phyloP scores from a whole-genome alignment of 306 rosid species.

The Astragalus membranaceus region DNA sequence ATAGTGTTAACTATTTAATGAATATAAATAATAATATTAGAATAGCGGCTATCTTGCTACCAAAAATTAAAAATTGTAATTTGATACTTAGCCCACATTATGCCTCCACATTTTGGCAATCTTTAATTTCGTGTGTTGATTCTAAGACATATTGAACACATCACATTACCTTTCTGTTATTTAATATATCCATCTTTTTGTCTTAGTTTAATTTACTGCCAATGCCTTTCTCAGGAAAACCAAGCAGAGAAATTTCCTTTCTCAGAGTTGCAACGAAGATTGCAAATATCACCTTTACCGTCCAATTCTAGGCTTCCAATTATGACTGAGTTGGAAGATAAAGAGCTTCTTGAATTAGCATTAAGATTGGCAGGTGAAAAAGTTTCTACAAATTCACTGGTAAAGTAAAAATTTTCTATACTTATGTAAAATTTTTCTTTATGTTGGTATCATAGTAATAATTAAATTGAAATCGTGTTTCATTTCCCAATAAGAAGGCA shows the following conservation, averaged over 20 bases:
- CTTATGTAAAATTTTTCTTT: neutral
- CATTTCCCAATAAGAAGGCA: slow-evolving; percentile 30
- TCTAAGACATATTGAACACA: neutral
- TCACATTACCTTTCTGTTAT: neutral
- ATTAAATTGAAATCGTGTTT: slow-evolving; percentile 14
- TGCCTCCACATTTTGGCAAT: neutral
- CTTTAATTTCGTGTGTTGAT: neutral
- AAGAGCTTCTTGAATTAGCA: slow-evolving; percentile 71
- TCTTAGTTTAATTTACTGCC: slow-evolving; percentile 2
- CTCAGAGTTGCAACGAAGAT: slow-evolving; percentile 53
- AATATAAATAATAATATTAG: too few species aligned
- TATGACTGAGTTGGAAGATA: slow-evolving; percentile 62
- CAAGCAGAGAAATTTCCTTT: slow-evolving; percentile 49
- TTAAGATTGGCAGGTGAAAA: slow-evolving; percentile 41
- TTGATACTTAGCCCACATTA: neutral
- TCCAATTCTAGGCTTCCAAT: slow-evolving; percentile 47
- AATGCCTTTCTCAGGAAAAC: slow-evolving; percentile 41
- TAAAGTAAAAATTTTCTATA: slow-evolving; percentile 18
- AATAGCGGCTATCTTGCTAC: neutral
- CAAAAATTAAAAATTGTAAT: neutral
- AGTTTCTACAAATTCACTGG: slow-evolving; percentile 33
- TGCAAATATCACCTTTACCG: slow-evolving; percentile 63
- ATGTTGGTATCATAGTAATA: neutral
- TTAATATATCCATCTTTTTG: slow-evolving; percentile 5
- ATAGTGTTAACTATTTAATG: too few species aligned